These are phyloP conservation scores for Phytophthora pluvialis DNA, from an alignment of 352 stramenopile genomes.

Conservation along the genomic window DNA sequence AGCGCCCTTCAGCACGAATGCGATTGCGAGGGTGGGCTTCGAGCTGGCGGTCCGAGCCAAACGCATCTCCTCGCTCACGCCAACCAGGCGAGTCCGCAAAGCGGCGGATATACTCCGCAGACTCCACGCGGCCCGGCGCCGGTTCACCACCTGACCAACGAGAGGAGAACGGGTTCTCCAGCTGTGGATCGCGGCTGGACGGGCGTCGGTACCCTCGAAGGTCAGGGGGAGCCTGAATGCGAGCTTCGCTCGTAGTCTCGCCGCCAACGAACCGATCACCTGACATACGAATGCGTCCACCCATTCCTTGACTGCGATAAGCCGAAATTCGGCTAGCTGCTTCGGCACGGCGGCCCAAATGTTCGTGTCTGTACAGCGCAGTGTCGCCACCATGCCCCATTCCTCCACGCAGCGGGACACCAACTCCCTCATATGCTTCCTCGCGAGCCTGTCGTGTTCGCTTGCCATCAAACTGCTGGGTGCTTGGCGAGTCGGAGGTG, in stretches of 20 bases:
- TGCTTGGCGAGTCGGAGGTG: slow-evolving; percentile 30
- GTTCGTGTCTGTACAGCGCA: slow-evolving; percentile 21
- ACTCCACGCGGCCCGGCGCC: not conserved
- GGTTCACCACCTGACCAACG: slow-evolving; percentile 32
- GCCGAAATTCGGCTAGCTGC: slow-evolving; percentile 20
- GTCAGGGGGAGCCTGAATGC: slow-evolving; percentile 28
- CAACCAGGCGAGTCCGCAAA: slow-evolving; percentile 49
- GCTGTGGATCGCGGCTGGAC: slow-evolving; percentile 19
- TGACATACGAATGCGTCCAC: slow-evolving; percentile 30
- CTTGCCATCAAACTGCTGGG: slow-evolving; percentile 35
- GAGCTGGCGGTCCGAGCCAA: slow-evolving; percentile 22
- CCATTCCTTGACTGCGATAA: slow-evolving; percentile 35
- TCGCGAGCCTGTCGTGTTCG: slow-evolving; percentile 35
- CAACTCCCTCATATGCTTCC: slow-evolving; percentile 18
- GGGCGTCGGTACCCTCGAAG: slow-evolving; percentile 27
- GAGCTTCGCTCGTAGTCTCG: slow-evolving; percentile 26
- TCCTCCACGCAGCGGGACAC: slow-evolving; percentile 9
- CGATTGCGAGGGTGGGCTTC: slow-evolving; percentile 29
- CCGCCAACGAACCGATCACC: slow-evolving; percentile 24
- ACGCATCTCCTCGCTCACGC: slow-evolving; percentile 38
- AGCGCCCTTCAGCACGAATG: slow-evolving; percentile 30
- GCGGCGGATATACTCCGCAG: slow-evolving; percentile 38
- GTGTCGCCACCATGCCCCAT: slow-evolving; percentile 9
- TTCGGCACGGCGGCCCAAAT: slow-evolving; percentile 26
- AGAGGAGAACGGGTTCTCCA: slow-evolving; percentile 32